Base-by-base conservation (phyloP, 1,284 basidiomycete species). In the Austropuccinia psidii region DNA sequence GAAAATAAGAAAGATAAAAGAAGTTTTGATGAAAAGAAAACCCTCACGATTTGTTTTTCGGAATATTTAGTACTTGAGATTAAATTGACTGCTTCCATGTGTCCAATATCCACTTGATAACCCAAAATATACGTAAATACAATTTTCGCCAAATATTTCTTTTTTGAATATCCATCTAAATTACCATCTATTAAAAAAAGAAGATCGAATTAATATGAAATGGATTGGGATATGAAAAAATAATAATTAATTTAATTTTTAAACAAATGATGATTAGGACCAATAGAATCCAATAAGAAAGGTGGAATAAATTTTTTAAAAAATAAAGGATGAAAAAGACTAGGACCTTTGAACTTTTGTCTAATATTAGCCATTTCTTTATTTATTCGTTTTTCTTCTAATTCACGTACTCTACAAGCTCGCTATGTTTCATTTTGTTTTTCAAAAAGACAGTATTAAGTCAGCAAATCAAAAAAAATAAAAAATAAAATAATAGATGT, bases 331-430 rank as follows among this genome's bases (percentile, higher is more conserved):
- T 27, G 39, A 33, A 21, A 33, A 35, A 43, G 52, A 54, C 29
- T 24, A 80, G 74, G 72, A 90, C 91, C 90, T 86, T 97, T 97
- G 85, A 99, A 98, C 83, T 97, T 94, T 84, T 95, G 93, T 70
- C 96, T 86, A 77, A 99, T 98, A 80, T 98, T 97, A 0, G 96
- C 95, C 95, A 99, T 98, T 83, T 99, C 96, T 82, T 96, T 93
- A 83, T 98, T 98, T 79, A 98, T 96, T 73, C 95, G 84, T 83
- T 97, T 97, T 85, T 98, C 95, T 80, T 95, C 93, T 70, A 93
- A 82, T 79, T 93, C 91, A 73, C 90, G 86, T 33, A 93, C 90
- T 76, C 91, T 84, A 43, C 91, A 91, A 76, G 94, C 92, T 77
- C 96, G 89, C 78, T 73, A 60, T 35, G 33, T 27, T 54, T 27